Percentiles rank a stretch among this genome's conserved stretches.
These are phyloP conservation scores for Camellia oleifera DNA, from an alignment of 179 eudicot species.

Conservation along the genomic window DNA sequence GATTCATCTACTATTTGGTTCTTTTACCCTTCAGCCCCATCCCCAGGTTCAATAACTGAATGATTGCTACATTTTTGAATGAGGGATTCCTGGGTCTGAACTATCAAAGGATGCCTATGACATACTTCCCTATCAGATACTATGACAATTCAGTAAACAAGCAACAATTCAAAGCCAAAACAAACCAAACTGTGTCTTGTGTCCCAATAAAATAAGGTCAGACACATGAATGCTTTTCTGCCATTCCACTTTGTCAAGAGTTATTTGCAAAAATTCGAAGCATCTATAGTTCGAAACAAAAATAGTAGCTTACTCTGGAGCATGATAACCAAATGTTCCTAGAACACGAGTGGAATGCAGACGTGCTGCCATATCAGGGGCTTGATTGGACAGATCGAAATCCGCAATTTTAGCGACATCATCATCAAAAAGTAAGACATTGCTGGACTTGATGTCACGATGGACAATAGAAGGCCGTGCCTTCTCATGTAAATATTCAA, in stretches of 20 bases:
- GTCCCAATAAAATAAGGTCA: too few relatives aligned
- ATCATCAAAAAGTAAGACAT: constrained; percentile 73
- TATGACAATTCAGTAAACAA: too few relatives aligned
- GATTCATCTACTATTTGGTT: too few relatives aligned
- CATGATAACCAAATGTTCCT: constrained; percentile 91
- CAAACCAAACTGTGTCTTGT: too few relatives aligned
- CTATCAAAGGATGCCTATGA: background rate
- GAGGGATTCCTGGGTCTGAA: background rate
- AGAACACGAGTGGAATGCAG: constrained; percentile 92
- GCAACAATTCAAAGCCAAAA: too few relatives aligned
- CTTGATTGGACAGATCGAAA: constrained; percentile 86
- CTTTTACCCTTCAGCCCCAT: too few relatives aligned
- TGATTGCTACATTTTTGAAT: background rate
- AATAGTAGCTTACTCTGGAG: constrained; percentile 70
- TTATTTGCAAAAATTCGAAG: background rate
- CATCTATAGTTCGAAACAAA: background rate
- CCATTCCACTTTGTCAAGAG: too few relatives aligned
- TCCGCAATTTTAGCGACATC: constrained; percentile 88
- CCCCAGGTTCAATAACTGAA: background rate
- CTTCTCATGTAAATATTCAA: constrained; percentile 86
- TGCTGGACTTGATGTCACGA: constrained; percentile 94
- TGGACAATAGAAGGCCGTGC: constrained; percentile 83
- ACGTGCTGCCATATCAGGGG: constrained; percentile 91
- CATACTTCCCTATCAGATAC: background rate
- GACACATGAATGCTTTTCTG: too few relatives aligned